phyloP scores from a whole-genome alignment of 352 stramenopile genomes.

The Phytophthora kernoviae region DNA sequence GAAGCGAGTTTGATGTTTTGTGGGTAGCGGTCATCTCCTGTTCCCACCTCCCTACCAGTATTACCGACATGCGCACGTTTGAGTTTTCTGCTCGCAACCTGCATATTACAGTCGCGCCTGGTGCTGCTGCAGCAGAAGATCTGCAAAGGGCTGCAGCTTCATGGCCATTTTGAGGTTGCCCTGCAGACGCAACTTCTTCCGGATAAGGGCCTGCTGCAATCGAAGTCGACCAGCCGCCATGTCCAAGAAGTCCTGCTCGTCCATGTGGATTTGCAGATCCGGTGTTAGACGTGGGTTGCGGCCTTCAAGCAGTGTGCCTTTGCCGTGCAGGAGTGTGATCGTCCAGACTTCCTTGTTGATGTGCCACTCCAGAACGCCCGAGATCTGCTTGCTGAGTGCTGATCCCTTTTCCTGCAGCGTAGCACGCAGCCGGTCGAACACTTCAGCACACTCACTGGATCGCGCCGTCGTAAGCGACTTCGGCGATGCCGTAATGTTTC shows the following conservation, averaged over 20 bases:
- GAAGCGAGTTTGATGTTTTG: too few relatives aligned
- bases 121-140: constrained; percentile 54
- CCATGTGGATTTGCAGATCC: constrained; percentile 67
- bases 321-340: constrained; percentile 59
- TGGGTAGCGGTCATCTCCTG: too few relatives aligned
- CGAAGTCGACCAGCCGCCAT: constrained; percentile 61
- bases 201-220: constrained; percentile 65
- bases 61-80: neutral
- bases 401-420: constrained; percentile 48
- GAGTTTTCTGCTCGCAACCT: neutral
- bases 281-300: constrained; percentile 49
- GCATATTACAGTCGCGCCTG: constrained; percentile 31
- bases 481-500: constrained; percentile 57
- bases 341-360: constrained; percentile 78
- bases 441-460: constrained; percentile 57
- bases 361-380: constrained; percentile 66
- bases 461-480: constrained; percentile 60
- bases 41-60: neutral
- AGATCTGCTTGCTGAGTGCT: constrained; percentile 62
- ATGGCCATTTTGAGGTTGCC: constrained; percentile 79
- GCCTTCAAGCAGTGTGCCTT: constrained; percentile 52
- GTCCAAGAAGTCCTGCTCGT: constrained; percentile 72
- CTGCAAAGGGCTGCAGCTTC: constrained; percentile 70
- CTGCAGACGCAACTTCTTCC: constrained; percentile 65
- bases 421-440: constrained; percentile 56